Percentiles rank a stretch among this genome's conserved stretches.
Evolutionary conservation across 2,329 filamentous ascomycete genomes (phyloP).

Genomic region (Geosmithia putterillii): DNA sequence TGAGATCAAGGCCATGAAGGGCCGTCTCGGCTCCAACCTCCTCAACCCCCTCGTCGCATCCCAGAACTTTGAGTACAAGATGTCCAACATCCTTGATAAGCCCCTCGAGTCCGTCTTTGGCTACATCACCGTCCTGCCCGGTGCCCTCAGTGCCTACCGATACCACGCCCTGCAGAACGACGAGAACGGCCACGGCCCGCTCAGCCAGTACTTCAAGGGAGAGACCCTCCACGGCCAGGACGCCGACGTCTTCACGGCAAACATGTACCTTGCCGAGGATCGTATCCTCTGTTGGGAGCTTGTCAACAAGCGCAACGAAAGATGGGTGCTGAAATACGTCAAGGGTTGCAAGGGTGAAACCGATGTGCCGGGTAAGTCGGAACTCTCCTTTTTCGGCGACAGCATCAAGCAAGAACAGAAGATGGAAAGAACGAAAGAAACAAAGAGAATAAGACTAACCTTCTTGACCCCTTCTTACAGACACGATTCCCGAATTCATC

Average conservation of each 20-base stretch:
- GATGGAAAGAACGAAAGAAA: neutral
- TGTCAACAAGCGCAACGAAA: conserved; percentile 85
- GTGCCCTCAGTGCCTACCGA: conserved; percentile 87
- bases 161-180: conserved; percentile 97
- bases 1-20: conserved; percentile 96
- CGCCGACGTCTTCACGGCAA: conserved; percentile 93
- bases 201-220: conserved; percentile 98
- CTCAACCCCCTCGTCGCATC: conserved; percentile 91
- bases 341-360: conserved; percentile 95
- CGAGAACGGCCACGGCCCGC: conserved; percentile 82
- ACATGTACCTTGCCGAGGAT: conserved; percentile 89
- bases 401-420: neutral
- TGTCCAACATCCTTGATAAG: conserved; percentile 98
- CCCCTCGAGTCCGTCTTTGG: conserved; percentile 94
- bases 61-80: conserved; percentile 99
- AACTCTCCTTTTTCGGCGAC: neutral
- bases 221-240: conserved; percentile 93
- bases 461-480: conserved; percentile 26
- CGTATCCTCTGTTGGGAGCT: conserved; percentile 89
- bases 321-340: conserved; percentile 97
- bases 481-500: conserved; percentile 90
- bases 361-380: conserved; percentile 75
- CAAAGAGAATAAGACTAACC: neutral
- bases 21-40: conserved; percentile 67
- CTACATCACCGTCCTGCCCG: conserved; percentile 93